Conservation (phyloP, 306 rosid genomes). For the Ormosia emarginata region DNA sequence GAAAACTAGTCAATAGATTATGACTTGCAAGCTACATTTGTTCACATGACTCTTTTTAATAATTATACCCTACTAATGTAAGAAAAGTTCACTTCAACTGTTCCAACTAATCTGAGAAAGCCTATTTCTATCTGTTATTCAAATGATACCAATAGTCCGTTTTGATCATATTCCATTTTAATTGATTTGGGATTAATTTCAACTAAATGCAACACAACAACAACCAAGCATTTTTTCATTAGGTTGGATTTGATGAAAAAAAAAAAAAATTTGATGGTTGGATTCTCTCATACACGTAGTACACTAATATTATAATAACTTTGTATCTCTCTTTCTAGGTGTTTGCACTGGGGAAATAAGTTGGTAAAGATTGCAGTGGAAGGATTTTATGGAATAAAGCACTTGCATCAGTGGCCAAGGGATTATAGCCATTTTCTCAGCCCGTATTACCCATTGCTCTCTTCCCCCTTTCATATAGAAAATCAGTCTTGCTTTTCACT, state of each 20-base stretch:
- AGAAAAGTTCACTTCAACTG: not conserved
- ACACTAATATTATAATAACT: not conserved
- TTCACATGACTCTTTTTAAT: not conserved
- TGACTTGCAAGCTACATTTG: not conserved
- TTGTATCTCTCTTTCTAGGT: too few relatives aligned
- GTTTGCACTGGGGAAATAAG: not conserved
- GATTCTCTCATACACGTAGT: not conserved
- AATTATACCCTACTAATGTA: too few relatives aligned
- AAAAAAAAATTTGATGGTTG: not conserved
- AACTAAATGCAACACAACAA: too few relatives aligned
- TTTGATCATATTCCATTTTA: not conserved
- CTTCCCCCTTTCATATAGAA: not conserved
- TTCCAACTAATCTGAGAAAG: not conserved
- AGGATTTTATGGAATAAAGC: too few relatives aligned
- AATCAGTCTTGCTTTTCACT: too few relatives aligned
- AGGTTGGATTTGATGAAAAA: too few relatives aligned
- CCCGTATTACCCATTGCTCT: too few relatives aligned
- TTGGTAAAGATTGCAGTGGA: not conserved
- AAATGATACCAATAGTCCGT: not conserved
- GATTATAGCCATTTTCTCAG: too few relatives aligned
- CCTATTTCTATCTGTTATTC: not conserved
- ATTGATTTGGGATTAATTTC: not conserved
- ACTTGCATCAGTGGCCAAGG: too few relatives aligned
- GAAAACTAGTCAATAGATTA: slow-evolving; percentile 4
- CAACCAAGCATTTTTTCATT: too few relatives aligned